These are phyloP conservation scores for Colletotrichum acutatum DNA, from an alignment of 2,329 filamentous ascomycete genomes.

Conservation along the genomic window DNA sequence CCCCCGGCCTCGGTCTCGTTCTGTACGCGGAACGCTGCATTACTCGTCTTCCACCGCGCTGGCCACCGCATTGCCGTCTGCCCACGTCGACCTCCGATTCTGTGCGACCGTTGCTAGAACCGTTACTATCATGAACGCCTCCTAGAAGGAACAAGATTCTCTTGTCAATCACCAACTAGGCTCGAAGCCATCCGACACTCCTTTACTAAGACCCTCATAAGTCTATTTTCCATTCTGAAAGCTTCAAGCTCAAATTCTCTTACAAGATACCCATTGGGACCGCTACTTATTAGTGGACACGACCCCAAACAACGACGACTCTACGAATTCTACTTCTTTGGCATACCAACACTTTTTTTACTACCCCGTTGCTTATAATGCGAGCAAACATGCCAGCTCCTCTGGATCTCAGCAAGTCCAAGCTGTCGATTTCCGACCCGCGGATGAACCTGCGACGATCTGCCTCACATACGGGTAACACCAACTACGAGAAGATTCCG, in stretches of 20 bases:
- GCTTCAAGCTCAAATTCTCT: constrained; percentile 13
- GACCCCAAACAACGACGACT: constrained; percentile 17
- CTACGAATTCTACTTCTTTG: constrained; percentile 28
- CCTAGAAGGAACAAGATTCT: constrained; percentile 32
- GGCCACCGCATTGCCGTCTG: constrained; percentile 32
- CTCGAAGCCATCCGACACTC: constrained; percentile 34
- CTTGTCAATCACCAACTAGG: constrained; percentile 25
- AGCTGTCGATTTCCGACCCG: constrained; percentile 64
- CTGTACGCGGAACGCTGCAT: constrained; percentile 29
- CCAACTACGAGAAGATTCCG: constrained; percentile 59
- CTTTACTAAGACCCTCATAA: constrained; percentile 16
- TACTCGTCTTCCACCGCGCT: constrained; percentile 26
- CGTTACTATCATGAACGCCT: constrained; percentile 33
- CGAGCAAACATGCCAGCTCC: constrained; percentile 55
- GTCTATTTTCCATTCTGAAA: constrained; percentile 27
- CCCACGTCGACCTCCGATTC: constrained; percentile 8
- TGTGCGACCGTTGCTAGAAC: constrained; percentile 27
- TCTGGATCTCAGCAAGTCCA: constrained; percentile 57
- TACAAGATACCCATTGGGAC: constrained; percentile 32
- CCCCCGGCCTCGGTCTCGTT: constrained; percentile 32
- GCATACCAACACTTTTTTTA: constrained; percentile 18
- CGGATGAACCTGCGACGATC: constrained; percentile 69
- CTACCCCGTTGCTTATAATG: constrained; percentile 26
- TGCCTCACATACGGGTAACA: constrained; percentile 60
- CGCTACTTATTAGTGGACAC: constrained; percentile 15